Evolutionary conservation across 805 yeast genomes (phyloP).

Genomic region (Schizosaccharomyces pombe): DNA sequence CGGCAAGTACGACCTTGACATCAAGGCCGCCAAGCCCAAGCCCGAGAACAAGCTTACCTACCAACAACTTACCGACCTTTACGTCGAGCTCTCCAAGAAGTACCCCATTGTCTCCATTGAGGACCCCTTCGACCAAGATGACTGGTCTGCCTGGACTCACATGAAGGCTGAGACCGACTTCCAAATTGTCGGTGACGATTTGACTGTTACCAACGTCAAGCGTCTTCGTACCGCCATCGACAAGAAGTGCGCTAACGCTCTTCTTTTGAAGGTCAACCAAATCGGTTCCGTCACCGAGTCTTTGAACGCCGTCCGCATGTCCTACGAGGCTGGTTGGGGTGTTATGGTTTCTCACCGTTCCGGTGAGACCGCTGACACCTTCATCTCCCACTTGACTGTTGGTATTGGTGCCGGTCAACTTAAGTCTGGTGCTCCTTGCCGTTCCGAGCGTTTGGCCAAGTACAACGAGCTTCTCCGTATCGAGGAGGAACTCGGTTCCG

Average conservation of each 20-base stretch:
- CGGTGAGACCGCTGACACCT: constrained; percentile 98
- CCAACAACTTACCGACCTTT: constrained; percentile 62
- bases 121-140: constrained; percentile 99
- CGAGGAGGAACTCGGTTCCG: constrained; percentile 95
- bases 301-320: constrained; percentile 85
- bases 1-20: constrained; percentile 92
- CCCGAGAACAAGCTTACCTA: constrained; percentile 77
- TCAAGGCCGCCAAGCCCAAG: constrained; percentile 91
- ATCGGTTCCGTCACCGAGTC: constrained; percentile 93
- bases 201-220: constrained; percentile 92
- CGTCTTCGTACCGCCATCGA: constrained; percentile 91
- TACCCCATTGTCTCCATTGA: constrained; percentile 96
- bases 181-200: constrained; percentile 94
- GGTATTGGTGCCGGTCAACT: constrained; percentile 97
- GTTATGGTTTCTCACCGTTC: constrained; percentile 99
- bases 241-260: constrained; percentile 84
- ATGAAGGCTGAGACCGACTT: constrained; percentile 32
- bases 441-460: constrained; percentile 98
- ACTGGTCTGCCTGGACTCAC: constrained; percentile 95
- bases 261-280: constrained; percentile 94
- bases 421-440: constrained; percentile 99
- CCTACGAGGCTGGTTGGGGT: constrained; percentile 95
- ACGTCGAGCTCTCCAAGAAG: constrained; percentile 53
- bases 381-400: constrained; percentile 91
- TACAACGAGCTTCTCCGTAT: constrained; percentile 94